phyloP scores from a whole-genome alignment of 2,329 filamentous ascomycete species.

The Aspergillus ruber region DNA sequence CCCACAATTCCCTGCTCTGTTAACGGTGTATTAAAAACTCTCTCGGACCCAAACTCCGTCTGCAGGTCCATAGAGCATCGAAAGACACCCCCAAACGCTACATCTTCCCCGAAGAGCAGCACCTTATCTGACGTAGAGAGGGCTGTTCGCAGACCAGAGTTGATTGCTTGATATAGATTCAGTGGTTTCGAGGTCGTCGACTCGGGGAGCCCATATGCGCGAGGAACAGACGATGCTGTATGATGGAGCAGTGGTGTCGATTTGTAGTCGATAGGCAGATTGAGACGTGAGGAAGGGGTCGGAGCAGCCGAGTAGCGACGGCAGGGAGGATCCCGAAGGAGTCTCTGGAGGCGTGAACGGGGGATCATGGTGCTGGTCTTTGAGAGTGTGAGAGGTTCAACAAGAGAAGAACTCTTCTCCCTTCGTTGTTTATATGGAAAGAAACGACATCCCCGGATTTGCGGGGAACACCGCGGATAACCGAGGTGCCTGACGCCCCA shows the following conservation, averaged over 20 bases:
- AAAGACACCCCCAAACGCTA: conserved; percentile 95
- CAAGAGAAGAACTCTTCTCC: background rate
- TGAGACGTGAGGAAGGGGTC: conserved; percentile 55
- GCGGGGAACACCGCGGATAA: conserved; percentile 22
- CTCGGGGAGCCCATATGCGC: conserved; percentile 66
- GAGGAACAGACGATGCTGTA: conserved; percentile 63
- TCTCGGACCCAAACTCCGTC: conserved; percentile 75
- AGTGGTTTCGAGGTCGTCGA: conserved; percentile 71
- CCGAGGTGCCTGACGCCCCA: conserved; percentile 10
- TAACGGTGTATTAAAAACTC: conserved; percentile 94
- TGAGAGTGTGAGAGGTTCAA: background rate
- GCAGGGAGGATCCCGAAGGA: conserved; percentile 2
- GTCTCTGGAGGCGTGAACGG: background rate
- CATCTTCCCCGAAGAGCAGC: conserved; percentile 90
- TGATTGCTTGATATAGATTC: conserved; percentile 92
- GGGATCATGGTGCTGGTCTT: background rate
- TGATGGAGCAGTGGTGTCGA: conserved; percentile 76
- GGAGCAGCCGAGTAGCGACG: conserved; percentile 44
- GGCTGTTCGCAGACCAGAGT: conserved; percentile 77
- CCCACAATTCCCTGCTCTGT: conserved; percentile 92
- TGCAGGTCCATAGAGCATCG: conserved; percentile 87
- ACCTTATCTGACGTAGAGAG: conserved; percentile 78
- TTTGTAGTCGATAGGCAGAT: conserved; percentile 80
- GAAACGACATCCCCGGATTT: background rate
- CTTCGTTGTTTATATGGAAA: conserved; percentile 4